Percentiles rank a stretch among this genome's conserved stretches.
These are phyloP conservation scores for Cryphonectria nitschkei DNA, from an alignment of 2,329 filamentous ascomycete species.

Conservation along the genomic window DNA sequence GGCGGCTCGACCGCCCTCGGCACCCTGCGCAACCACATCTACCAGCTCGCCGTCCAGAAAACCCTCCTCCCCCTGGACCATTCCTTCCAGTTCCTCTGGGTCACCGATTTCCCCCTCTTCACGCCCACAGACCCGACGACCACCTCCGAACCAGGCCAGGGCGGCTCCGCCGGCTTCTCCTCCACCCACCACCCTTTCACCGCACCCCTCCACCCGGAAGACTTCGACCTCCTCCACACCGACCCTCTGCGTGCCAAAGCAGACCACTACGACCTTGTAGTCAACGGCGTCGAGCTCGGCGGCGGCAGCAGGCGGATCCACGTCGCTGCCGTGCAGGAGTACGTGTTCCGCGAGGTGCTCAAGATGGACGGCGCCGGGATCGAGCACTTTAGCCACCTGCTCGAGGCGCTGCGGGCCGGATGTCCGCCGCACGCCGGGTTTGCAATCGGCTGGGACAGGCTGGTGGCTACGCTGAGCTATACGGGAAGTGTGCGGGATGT, in stretches of 20 bases:
- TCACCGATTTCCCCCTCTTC: conserved; percentile 91
- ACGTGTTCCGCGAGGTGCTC: conserved; percentile 81
- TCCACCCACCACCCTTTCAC: conserved; percentile 97
- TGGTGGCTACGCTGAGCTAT: conserved; percentile 79
- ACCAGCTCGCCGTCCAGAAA: conserved; percentile 68
- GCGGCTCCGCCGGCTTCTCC: conserved; percentile 76
- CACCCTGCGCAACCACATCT: conserved; percentile 70
- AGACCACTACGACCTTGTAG: conserved; percentile 93
- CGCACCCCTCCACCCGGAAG: conserved; percentile 70
- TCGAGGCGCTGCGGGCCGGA: conserved; percentile 79
- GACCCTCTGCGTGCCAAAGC: conserved; percentile 75
- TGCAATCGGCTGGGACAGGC: conserved; percentile 86
- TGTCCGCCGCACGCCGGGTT: conserved; percentile 96
- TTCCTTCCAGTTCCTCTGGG: conserved; percentile 77
- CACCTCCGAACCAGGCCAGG: conserved; percentile 70
- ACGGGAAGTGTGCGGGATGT: conserved; percentile 84
- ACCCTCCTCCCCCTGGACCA: conserved; percentile 54
- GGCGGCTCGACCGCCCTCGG: conserved; percentile 77
- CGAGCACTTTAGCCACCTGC: conserved; percentile 81
- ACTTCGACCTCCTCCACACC: conserved; percentile 74
- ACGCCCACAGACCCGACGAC: conserved; percentile 63
- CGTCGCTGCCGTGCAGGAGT: conserved; percentile 78
- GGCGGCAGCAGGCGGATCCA: conserved; percentile 95
- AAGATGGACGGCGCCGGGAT: conserved; percentile 74
- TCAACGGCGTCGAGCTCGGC: conserved; percentile 93